Evolutionary conservation across 2,329 filamentous ascomycete genomes (phyloP).

Genomic region (Ophiocordyceps robertsii): DNA sequence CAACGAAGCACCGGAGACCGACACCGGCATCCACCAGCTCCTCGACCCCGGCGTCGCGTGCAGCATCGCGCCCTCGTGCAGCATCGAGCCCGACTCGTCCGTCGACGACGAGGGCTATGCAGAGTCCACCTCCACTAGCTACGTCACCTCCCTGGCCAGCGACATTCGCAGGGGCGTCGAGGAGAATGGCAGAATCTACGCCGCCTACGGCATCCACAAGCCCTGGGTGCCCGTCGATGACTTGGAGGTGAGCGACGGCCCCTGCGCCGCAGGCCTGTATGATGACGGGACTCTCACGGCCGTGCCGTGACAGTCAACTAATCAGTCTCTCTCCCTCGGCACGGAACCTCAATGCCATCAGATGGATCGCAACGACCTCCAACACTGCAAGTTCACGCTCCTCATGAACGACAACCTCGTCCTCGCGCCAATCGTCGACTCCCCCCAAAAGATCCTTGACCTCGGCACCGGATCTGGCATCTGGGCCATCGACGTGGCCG

Average conservation of each 20-base stretch:
- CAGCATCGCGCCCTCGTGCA: not conserved
- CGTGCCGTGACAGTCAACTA: no score
- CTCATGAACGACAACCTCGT: constrained; percentile 15
- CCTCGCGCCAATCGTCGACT: constrained; percentile 4
- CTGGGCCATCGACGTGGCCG: no score
- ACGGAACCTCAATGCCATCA: not conserved
- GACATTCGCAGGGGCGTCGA: constrained; percentile 10
- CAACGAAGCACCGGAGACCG: no score
- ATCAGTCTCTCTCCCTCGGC: no score
- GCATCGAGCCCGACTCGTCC: constrained; percentile 10
- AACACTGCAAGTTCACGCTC: constrained; percentile 12
- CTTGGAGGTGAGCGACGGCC: constrained; percentile 4
- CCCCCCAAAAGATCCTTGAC: no score
- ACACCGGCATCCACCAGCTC: no score
- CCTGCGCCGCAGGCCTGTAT: no score
- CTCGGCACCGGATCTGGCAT: no score
- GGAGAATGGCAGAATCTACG: constrained; percentile 10
- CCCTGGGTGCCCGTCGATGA: constrained; percentile 10
- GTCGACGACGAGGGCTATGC: constrained; percentile 13
- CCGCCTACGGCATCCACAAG: constrained; percentile 11
- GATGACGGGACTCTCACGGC: no score
- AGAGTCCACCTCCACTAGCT: constrained; percentile 16
- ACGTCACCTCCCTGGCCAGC: constrained; percentile 12
- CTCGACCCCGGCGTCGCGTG: not conserved
- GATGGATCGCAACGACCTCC: constrained; percentile 12